Conservation (phyloP, 352 stramenopile genomes). For the Hyaloperonospora arabidopsidis region DNA sequence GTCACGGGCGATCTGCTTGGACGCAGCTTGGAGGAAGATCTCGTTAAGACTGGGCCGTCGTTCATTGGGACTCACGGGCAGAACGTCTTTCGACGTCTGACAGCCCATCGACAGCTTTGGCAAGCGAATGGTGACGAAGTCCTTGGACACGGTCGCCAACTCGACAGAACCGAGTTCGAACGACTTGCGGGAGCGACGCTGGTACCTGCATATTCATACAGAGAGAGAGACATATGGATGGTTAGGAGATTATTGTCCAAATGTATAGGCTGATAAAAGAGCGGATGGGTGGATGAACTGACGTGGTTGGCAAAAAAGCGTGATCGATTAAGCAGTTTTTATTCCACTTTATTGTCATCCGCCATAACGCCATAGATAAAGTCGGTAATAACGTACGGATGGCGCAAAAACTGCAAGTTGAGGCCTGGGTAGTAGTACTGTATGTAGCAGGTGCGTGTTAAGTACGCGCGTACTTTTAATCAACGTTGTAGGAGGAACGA, state of each 20-base stretch:
- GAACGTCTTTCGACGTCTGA: conserved; percentile 50
- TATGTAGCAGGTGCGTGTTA: too few species aligned
- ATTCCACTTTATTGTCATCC: too few species aligned
- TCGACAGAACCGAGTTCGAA: conserved; percentile 17
- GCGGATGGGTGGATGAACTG: too few species aligned
- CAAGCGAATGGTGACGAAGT: conserved; percentile 26
- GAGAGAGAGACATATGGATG: not conserved
- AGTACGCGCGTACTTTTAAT: too few species aligned
- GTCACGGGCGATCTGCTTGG: conserved; percentile 36
- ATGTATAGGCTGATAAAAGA: too few species aligned
- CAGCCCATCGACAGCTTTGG: conserved; percentile 45
- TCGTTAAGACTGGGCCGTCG: conserved; percentile 46
- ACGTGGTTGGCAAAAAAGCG: too few species aligned
- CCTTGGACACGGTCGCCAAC: conserved; percentile 9
- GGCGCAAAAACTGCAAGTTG: too few species aligned
- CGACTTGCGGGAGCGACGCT: conserved; percentile 13
- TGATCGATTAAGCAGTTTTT: too few species aligned
- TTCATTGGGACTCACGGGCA: conserved; percentile 22
- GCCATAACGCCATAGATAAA: too few species aligned
- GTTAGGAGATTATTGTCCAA: conserved; percentile 3
- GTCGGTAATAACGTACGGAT: too few species aligned
- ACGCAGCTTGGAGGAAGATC: conserved; percentile 38
- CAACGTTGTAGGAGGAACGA: too few species aligned
- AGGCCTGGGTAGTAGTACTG: too few species aligned
- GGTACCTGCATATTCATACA: not conserved